Base-by-base conservation (phyloP, 768 basidiomycete species). In the Pleurotus platypus region DNA sequence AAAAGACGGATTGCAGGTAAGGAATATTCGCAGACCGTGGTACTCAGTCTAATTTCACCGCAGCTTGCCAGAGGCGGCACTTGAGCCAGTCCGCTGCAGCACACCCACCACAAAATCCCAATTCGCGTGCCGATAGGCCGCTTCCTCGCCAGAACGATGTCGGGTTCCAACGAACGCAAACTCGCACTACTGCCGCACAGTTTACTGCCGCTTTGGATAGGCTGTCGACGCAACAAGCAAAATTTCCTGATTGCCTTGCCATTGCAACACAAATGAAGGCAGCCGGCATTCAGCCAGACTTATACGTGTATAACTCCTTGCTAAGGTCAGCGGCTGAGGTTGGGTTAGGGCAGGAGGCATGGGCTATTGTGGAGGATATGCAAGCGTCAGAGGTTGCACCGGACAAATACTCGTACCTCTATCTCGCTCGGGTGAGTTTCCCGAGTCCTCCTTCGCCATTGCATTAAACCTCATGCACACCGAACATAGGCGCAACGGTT, bases 351-450 rank as follows among this genome's bases (percentile, higher is more conserved):
- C 62, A 77, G 26, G 83, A 89, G 58, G 79, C 85, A 3, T 80
- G 79, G 75, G 88, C 86, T 15, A 77, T 88, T 55, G 69, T 87
- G 26, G 85, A 87, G 37, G 88, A 91, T 66, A 90, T 91, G 87
- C 51, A 75, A 35, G 66, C 74, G 15, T 61, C 76, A 43, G 78
- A 77, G 2, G 59, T 91, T 18, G 58, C 68, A 46, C 86, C 82
- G 4, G 75, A 81, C 55, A 61, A 71, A 4, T 70, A 77, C 39
- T 77, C 82, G 7, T 86, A 86, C 66, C 81, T 87, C 46, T 71
- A 77, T 43, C 73, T 92, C 22, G 67, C 92, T 48, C 70, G 80
- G 63, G 90, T 89, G 66, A 64, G 70, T 64, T 47, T 45, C 22
- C 57, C 35, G 47, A 45, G 5, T 38, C 7, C 60, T 49, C 2